Conservation (phyloP, 495 filamentous ascomycete species). For the Aspergillus asperescens region DNA sequence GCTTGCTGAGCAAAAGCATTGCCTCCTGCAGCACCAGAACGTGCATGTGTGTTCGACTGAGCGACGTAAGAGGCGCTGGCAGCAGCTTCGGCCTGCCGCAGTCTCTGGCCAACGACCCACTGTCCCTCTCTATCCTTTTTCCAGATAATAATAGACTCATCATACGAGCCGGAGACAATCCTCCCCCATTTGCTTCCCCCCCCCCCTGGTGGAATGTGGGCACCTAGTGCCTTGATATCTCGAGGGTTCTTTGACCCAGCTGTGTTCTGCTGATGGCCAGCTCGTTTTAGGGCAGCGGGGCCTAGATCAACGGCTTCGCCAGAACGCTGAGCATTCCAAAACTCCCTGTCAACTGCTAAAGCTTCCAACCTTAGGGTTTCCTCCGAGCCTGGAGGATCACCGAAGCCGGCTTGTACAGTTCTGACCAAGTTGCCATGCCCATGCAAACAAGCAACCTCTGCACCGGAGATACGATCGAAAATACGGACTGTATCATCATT, state of each 20-base stretch:
- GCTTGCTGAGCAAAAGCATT: slow-evolving; percentile 26
- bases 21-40: slow-evolving; percentile 14
- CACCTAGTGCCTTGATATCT: slow-evolving; percentile 71
- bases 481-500: slow-evolving; percentile 94
- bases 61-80: slow-evolving; percentile 32
- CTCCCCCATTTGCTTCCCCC: slow-evolving; percentile 79
- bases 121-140: slow-evolving; percentile 71
- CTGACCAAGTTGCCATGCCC: slow-evolving; percentile 81
- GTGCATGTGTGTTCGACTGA: slow-evolving; percentile 19
- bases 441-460: slow-evolving; percentile 80
- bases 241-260: slow-evolving; percentile 65
- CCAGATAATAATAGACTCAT: slow-evolving; percentile 94
- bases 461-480: slow-evolving; percentile 76
- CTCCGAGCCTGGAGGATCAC: slow-evolving; percentile 73
- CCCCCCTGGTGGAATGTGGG: slow-evolving; percentile 80
- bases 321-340: slow-evolving; percentile 62
- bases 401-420: slow-evolving; percentile 90
- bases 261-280: slow-evolving; percentile 56
- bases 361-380: slow-evolving; percentile 69
- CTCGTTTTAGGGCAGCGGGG: slow-evolving; percentile 42
- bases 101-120: slow-evolving; percentile 67
- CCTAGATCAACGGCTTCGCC: slow-evolving; percentile 47
- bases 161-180: slow-evolving; percentile 93
- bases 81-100: slow-evolving; percentile 64
- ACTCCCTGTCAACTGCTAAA: slow-evolving; percentile 62